These are phyloP conservation scores for Entomortierella chlamydospora DNA, from an alignment of 192 early-diverging fungal species.

Conservation along the genomic window DNA sequence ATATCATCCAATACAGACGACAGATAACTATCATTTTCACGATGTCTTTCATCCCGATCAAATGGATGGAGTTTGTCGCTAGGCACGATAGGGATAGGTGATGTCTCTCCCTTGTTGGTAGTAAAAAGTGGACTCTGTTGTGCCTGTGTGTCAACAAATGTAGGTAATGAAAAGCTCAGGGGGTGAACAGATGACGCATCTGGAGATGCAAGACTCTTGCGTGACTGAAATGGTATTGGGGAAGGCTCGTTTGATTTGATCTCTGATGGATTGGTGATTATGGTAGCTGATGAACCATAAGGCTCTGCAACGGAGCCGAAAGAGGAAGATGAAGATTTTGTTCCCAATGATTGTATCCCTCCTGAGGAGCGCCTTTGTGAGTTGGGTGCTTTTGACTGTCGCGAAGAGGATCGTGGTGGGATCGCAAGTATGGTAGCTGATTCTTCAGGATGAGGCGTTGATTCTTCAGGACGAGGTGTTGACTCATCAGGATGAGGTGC, in stretches of 20 bases:
- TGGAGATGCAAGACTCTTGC: background rate
- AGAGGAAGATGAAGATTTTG: conserved; percentile 37
- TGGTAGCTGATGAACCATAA: conserved; percentile 27
- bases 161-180: background rate
- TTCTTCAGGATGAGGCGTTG: conserved; percentile 10
- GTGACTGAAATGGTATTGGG: conserved; percentile 4
- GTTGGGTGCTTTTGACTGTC: conserved; percentile 18
- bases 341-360: conserved; percentile 8
- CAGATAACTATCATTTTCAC: conserved; percentile 14
- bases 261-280: conserved; percentile 10
- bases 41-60: conserved; percentile 5
- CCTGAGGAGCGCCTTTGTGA: conserved; percentile 15
- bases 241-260: conserved; percentile 8
- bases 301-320: conserved; percentile 24
- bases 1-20: conserved; percentile 38
- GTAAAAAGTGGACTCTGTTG: background rate
- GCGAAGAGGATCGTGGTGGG: conserved; percentile 41
- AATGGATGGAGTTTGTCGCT: background rate
- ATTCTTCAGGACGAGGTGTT: conserved; percentile 11
- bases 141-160: background rate
- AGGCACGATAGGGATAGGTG: background rate
- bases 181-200: background rate
- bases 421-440: conserved; percentile 11
- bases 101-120: background rate
- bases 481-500: conserved; percentile 13